Percentiles rank a stretch among this genome's conserved stretches.
phyloP scores from a whole-genome alignment of 345 rosid genomes.

The Pistacia atlantica region DNA sequence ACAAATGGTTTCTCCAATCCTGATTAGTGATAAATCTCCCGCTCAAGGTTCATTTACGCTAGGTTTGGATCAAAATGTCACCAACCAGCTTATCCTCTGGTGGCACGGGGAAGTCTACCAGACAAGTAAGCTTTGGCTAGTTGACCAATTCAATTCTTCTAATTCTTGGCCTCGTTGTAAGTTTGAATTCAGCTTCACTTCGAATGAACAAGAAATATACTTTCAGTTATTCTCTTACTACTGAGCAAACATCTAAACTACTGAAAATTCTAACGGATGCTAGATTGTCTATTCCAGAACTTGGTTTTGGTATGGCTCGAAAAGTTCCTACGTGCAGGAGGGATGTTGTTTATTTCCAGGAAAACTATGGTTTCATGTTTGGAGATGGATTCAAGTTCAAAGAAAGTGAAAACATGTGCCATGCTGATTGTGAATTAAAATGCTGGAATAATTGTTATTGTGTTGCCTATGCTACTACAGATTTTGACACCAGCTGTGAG shows the following conservation, averaged over 20 bases:
- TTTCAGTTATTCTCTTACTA: background rate
- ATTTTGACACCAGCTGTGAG: background rate
- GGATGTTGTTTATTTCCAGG: background rate
- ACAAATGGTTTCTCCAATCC: constrained; percentile 1
- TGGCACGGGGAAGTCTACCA: constrained; percentile 6
- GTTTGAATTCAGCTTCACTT: background rate
- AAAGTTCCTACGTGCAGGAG: constrained; percentile 6
- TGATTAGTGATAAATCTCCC: background rate
- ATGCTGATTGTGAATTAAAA: background rate
- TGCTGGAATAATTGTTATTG: constrained; percentile 13
- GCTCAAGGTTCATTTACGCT: constrained; percentile 20
- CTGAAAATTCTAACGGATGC: no score
- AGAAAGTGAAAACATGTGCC: background rate
- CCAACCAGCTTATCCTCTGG: constrained; percentile 14
- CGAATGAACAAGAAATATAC: constrained; percentile 21
- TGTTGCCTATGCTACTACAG: background rate
- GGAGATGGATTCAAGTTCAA: background rate
- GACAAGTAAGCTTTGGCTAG: constrained; percentile 22
- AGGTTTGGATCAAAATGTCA: background rate
- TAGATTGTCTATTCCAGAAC: background rate
- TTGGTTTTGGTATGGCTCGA: constrained; percentile 3
- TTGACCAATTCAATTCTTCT: background rate
- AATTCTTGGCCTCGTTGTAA: no score
- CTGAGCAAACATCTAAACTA: no score
- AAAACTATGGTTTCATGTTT: background rate